A percentile compares a stretch with the other conserved stretches of the same genome.
Evolutionary conservation across 139 green algal genomes (phyloP).

Genomic region (Chlorella sp.): DNA sequence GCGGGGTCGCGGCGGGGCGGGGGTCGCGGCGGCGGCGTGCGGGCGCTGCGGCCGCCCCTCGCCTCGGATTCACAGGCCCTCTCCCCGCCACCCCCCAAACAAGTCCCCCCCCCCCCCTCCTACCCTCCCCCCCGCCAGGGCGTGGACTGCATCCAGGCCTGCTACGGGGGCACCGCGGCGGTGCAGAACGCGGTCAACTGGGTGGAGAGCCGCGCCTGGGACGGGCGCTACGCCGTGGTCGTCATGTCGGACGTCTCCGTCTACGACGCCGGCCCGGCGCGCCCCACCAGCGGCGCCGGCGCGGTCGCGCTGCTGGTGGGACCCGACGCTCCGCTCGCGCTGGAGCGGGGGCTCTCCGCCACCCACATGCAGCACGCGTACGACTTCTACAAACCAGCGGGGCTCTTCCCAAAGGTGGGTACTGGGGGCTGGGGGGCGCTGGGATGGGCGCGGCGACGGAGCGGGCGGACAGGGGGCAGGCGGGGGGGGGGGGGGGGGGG

Average conservation of each 20-base stretch:
- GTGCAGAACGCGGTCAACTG: slow-evolving; percentile 78
- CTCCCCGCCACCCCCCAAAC: no score
- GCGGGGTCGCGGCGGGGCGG: no score
- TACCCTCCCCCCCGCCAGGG: slow-evolving; percentile 42
- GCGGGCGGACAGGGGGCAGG: no score
- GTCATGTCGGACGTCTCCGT: slow-evolving; percentile 79
- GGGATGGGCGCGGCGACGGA: not conserved
- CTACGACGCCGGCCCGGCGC: slow-evolving; percentile 60
- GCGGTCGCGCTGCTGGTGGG: slow-evolving; percentile 88
- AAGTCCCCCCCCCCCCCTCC: not conserved
- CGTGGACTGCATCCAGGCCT: slow-evolving; percentile 81
- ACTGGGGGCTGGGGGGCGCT: not conserved
- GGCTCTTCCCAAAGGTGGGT: slow-evolving; percentile 64
- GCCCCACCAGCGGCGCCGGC: slow-evolving; percentile 74
- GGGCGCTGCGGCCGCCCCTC: no score
- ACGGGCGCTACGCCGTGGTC: slow-evolving; percentile 81
- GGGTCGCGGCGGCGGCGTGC: no score
- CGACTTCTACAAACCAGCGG: slow-evolving; percentile 87
- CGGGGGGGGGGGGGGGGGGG: no score
- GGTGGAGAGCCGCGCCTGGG: slow-evolving; percentile 70
- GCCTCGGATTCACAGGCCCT: no score
- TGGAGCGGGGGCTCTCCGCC: slow-evolving; percentile 65
- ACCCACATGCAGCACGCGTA: slow-evolving; percentile 65
- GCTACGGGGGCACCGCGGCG: slow-evolving; percentile 87
- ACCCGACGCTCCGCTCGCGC: slow-evolving; percentile 73